phyloP scores from a whole-genome alignment of 495 filamentous ascomycete species.

The Staphylotrichum longicolle region DNA sequence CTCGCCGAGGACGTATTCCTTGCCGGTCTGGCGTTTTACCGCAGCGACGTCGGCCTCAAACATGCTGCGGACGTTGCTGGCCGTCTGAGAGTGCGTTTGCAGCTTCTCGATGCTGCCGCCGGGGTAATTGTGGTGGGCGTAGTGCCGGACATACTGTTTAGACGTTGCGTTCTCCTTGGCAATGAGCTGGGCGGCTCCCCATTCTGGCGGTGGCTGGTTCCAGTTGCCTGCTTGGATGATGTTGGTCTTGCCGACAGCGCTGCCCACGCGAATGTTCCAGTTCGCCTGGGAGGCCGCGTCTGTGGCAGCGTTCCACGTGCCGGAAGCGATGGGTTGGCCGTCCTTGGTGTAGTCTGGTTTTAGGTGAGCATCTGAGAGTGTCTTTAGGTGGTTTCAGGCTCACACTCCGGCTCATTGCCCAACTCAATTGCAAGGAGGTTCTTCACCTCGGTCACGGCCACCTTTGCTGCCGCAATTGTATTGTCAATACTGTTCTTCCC shows the following conservation, averaged over 20 bases:
- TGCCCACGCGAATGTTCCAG: constrained; percentile 54
- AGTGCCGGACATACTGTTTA: constrained; percentile 51
- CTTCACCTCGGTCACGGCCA: constrained; percentile 43
- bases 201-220: constrained; percentile 50
- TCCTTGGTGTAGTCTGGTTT: constrained; percentile 42
- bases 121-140: constrained; percentile 61
- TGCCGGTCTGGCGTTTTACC: constrained; percentile 41
- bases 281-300: constrained; percentile 55
- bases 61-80: constrained; percentile 38
- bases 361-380: background rate
- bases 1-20: constrained; percentile 58
- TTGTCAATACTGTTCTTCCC: constrained; percentile 56
- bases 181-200: constrained; percentile 52
- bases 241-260: constrained; percentile 41
- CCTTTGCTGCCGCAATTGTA: constrained; percentile 54
- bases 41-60: constrained; percentile 53
- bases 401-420: constrained; percentile 62
- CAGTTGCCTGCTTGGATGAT: constrained; percentile 61
- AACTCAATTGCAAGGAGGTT: constrained; percentile 60
- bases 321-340: constrained; percentile 53
- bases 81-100: constrained; percentile 50
- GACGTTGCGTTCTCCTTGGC: constrained; percentile 48
- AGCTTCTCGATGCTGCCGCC: constrained; percentile 49
- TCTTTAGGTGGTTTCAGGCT: constrained; percentile 3
- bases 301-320: constrained; percentile 51